Evolutionary conservation across 192 early-diverging fungal species (phyloP).

Genomic region (Backusella liffmaniae): DNA sequence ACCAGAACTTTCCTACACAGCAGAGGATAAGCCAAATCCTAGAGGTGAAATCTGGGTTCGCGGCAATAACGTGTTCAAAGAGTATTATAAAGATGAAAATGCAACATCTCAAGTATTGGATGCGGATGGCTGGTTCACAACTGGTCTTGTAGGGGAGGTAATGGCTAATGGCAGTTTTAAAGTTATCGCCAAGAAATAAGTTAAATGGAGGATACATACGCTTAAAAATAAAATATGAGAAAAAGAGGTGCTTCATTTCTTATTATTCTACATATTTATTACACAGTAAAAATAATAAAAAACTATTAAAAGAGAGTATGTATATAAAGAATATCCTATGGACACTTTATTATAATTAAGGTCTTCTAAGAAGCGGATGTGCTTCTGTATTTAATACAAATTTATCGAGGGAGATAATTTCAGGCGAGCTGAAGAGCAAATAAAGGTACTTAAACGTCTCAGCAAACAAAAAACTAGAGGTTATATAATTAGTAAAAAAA

Average conservation of each 20-base stretch:
- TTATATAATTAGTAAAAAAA: background rate
- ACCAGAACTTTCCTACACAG: slow-evolving; percentile 70
- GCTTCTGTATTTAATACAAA: slow-evolving; percentile 77
- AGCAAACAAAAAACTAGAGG: slow-evolving; percentile 57
- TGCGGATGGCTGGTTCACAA: slow-evolving; percentile 84
- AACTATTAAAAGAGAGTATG: background rate
- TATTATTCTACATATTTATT: background rate
- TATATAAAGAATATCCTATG: background rate
- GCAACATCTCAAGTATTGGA: slow-evolving; percentile 74
- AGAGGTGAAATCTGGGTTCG: slow-evolving; percentile 89
- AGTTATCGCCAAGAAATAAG: slow-evolving; percentile 58
- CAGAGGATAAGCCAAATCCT: slow-evolving; percentile 68
- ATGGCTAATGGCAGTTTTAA: slow-evolving; percentile 35
- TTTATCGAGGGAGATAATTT: slow-evolving; percentile 52
- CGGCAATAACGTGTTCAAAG: slow-evolving; percentile 74
- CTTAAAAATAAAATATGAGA: slow-evolving; percentile 50
- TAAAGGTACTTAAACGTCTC: slow-evolving; percentile 75
- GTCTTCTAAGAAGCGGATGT: slow-evolving; percentile 43
- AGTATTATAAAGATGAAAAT: slow-evolving; percentile 75
- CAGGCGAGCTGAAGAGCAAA: slow-evolving; percentile 55
- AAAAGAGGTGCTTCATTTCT: background rate
- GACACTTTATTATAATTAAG: background rate
- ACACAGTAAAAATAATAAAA: background rate
- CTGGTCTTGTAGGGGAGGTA: slow-evolving; percentile 74
- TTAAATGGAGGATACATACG: slow-evolving; percentile 57